Conservation (phyloP, 805 yeast species). For the Clavispora vitiphila region DNA sequence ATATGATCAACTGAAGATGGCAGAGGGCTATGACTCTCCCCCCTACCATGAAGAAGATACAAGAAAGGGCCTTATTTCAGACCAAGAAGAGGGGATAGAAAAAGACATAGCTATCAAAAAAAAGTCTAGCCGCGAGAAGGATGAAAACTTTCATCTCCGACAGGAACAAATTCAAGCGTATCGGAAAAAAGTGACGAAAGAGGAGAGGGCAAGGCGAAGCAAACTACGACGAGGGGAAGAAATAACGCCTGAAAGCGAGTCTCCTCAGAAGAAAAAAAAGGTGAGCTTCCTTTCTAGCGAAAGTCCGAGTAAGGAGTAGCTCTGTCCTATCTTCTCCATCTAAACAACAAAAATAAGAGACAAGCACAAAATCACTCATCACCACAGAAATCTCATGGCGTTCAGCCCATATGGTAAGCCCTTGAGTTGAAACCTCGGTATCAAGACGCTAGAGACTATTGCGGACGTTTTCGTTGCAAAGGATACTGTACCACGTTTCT, state of each 20-base stretch:
- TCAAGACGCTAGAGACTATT: too few relatives aligned
- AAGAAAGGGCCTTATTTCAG: not conserved
- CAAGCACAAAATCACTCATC: too few relatives aligned
- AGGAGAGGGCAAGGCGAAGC: constrained; percentile 23
- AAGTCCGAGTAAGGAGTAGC: not conserved
- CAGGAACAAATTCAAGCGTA: constrained; percentile 25
- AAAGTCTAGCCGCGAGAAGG: constrained; percentile 12
- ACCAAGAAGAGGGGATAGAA: not conserved
- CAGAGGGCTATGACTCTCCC: not conserved
- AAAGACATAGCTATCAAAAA: not conserved
- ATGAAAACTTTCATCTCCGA: constrained; percentile 12
- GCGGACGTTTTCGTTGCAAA: too few relatives aligned
- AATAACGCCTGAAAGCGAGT: constrained; percentile 2
- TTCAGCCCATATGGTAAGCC: too few relatives aligned
- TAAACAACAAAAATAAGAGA: not conserved
- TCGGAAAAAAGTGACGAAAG: constrained; percentile 19
- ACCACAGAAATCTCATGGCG: too few relatives aligned
- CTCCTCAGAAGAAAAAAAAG: constrained; percentile 20
- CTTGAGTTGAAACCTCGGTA: too few relatives aligned
- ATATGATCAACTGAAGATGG: not conserved
- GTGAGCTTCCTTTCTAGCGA: constrained; percentile 18
- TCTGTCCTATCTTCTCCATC: too few relatives aligned
- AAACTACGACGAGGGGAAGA: constrained; percentile 9
- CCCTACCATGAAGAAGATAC: too few relatives aligned
- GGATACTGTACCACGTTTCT: not conserved